Percentiles rank a stretch among this genome's conserved stretches.
Conservation (phyloP, 345 rosid species). For the Tarenaya hassleriana region DNA sequence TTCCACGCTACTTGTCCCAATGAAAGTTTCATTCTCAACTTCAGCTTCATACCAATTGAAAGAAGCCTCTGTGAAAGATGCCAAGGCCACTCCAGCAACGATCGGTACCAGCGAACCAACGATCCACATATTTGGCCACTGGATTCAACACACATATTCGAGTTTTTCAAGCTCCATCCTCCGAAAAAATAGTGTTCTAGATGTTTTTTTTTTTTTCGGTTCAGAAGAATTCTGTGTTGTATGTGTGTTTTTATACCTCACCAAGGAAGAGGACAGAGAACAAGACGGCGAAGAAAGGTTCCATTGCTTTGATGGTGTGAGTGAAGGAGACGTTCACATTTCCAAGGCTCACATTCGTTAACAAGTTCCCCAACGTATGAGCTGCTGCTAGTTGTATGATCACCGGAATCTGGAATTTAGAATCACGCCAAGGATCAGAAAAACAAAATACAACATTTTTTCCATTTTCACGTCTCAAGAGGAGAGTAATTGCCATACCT, state of each 20-base stretch:
- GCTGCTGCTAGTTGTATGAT: slow-evolving; percentile 69
- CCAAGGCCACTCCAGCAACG: slow-evolving; percentile 79
- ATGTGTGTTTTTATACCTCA: slow-evolving; percentile 50
- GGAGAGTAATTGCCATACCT: slow-evolving; percentile 33
- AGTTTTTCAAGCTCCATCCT: neutral
- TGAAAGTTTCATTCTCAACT: too few species aligned
- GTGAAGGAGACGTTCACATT: slow-evolving; percentile 83
- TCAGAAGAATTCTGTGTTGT: neutral
- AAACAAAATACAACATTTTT: neutral
- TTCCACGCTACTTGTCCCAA: too few species aligned
- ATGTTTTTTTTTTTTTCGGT: neutral
- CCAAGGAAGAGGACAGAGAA: slow-evolving; percentile 58
- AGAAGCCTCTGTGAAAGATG: slow-evolving; percentile 74
- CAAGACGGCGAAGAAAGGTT: slow-evolving; percentile 82
- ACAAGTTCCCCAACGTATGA: slow-evolving; percentile 74
- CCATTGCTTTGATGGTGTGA: slow-evolving; percentile 92
- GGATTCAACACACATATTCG: slow-evolving; percentile 15
- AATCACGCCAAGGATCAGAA: too few species aligned
- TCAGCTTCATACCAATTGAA: slow-evolving; percentile 70
- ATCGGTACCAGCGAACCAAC: slow-evolving; percentile 60
- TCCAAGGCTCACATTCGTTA: slow-evolving; percentile 75
- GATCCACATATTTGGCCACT: slow-evolving; percentile 64
- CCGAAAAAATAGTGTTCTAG: neutral
- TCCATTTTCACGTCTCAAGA: neutral
- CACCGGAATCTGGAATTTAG: slow-evolving; percentile 46